Conservation (phyloP, 176 grass and related monocot genomes). For the Aegilops speltoides region DNA sequence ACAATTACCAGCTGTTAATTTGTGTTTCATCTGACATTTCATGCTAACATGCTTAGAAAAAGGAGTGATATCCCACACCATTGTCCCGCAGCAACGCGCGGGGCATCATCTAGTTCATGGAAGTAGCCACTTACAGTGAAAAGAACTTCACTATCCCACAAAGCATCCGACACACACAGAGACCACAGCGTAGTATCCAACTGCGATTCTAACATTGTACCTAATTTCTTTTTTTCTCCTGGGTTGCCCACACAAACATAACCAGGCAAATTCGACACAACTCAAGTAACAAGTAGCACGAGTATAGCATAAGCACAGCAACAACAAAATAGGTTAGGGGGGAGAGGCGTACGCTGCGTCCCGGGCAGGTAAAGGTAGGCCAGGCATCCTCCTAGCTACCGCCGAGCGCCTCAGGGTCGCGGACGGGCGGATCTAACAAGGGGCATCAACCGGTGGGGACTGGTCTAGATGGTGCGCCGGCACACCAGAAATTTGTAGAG, state of each 20-base stretch:
- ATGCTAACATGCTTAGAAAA: too few relatives aligned
- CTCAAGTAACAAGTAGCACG: background rate
- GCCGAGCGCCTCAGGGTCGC: background rate
- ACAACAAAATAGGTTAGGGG: background rate
- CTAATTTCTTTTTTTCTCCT: background rate
- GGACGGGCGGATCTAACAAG: background rate
- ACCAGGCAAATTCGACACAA: background rate
- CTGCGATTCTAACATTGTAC: background rate
- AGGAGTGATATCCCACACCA: too few relatives aligned
- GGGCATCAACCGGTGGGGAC: background rate
- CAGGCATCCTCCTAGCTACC: slow-evolving; percentile 35
- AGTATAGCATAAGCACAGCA: background rate
- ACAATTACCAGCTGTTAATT: too few relatives aligned
- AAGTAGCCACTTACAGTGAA: background rate
- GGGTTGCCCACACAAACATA: background rate
- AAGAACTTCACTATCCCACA: background rate
- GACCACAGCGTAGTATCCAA: background rate
- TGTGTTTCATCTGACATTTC: too few relatives aligned
- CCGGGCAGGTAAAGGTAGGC: slow-evolving; percentile 31
- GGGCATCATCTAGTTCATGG: too few relatives aligned
- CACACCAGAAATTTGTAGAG: background rate
- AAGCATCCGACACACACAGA: background rate
- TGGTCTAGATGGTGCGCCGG: background rate
- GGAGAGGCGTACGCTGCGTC: slow-evolving; percentile 9
- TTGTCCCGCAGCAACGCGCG: too few relatives aligned